These are phyloP conservation scores for Pleurotus tuoliensis DNA, from an alignment of 768 basidiomycete species.

Conservation along the genomic window DNA sequence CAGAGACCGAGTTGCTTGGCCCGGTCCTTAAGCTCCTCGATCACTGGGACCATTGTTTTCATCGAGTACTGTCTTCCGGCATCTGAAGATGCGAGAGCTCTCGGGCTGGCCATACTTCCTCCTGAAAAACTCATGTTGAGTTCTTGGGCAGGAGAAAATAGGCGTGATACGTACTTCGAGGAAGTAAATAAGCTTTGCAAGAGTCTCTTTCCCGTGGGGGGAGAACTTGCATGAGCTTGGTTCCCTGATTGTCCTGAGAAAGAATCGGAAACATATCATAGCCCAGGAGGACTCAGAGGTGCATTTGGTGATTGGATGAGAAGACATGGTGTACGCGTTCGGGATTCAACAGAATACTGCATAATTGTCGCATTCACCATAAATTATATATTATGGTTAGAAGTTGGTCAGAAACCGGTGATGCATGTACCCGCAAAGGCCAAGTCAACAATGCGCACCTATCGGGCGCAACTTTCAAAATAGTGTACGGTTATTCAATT, in stretches of 20 bases:
- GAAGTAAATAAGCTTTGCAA: constrained; percentile 81
- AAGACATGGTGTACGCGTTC: constrained; percentile 33
- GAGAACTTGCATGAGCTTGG: constrained; percentile 67
- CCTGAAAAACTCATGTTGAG: constrained; percentile 37
- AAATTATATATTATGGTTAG: not conserved
- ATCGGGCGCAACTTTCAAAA: too few relatives aligned
- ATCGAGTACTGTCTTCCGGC: constrained; percentile 69
- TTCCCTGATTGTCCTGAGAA: not conserved
- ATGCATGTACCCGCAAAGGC: not conserved
- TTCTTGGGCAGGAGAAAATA: not conserved
- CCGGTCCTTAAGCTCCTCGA: constrained; percentile 82
- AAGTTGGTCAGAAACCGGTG: not conserved
- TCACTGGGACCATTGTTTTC: constrained; percentile 77
- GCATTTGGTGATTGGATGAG: constrained; percentile 71
- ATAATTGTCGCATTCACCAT: not conserved
- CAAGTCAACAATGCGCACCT: not conserved
- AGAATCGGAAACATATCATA: constrained; percentile 49
- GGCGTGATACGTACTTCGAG: constrained; percentile 56
- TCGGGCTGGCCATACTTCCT: constrained; percentile 82
- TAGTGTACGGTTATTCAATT: too few relatives aligned
- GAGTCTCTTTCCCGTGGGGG: constrained; percentile 79
- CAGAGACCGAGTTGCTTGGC: constrained; percentile 89
- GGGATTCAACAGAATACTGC: not conserved
- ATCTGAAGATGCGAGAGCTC: constrained; percentile 79
- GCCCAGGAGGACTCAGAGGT: constrained; percentile 87